Evolutionary conservation across 805 yeast species (phyloP).

Genomic region (Lipomyces spencermartinsiae): DNA sequence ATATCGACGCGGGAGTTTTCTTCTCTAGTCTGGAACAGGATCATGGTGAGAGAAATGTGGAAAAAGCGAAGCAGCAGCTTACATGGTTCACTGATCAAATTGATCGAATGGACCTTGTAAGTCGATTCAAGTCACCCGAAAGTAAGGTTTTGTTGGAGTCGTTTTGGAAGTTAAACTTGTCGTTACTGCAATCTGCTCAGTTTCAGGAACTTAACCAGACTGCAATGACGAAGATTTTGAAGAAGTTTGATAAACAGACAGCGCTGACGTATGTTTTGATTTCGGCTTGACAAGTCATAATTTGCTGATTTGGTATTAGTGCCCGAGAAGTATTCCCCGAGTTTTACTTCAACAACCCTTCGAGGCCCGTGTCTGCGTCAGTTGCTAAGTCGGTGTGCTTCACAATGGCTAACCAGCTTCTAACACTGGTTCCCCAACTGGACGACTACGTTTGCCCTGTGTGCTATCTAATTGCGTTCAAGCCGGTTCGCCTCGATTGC

Average conservation of each 20-base stretch:
- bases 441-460: constrained; percentile 80
- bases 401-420: constrained; percentile 56
- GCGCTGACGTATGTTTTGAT: constrained; percentile 48
- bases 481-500: constrained; percentile 70
- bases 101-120: constrained; percentile 49
- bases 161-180: constrained; percentile 61
- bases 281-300: not conserved
- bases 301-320: not conserved
- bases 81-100: constrained; percentile 51
- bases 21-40: constrained; percentile 58
- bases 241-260: constrained; percentile 79
- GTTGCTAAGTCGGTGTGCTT: constrained; percentile 61
- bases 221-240: constrained; percentile 71
- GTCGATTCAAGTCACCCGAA: constrained; percentile 55
- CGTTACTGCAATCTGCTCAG: constrained; percentile 61
- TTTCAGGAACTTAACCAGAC: constrained; percentile 67
- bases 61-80: constrained; percentile 55
- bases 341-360: constrained; percentile 37
- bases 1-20: constrained; percentile 70
- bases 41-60: constrained; percentile 55
- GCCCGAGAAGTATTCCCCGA: constrained; percentile 53
- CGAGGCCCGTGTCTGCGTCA: constrained; percentile 36
- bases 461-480: constrained; percentile 71
- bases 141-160: constrained; percentile 55
- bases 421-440: constrained; percentile 69